phyloP scores from a whole-genome alignment of 208 protist species.

The Crithidia sp. region DNA sequence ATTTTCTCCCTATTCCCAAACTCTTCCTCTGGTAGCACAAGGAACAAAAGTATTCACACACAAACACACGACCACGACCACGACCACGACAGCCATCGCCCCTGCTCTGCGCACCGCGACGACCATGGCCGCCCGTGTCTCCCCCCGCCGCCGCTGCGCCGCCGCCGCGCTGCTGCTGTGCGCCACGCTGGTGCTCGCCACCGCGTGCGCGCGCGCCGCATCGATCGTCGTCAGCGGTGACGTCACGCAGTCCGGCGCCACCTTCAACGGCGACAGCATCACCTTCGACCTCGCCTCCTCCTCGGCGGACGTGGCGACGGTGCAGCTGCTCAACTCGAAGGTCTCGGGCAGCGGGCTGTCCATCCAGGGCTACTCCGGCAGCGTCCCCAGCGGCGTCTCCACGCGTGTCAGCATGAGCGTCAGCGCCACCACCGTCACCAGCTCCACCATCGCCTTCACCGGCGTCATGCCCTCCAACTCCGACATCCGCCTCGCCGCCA shows the following conservation, averaged over 20 bases:
- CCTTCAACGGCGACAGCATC: slow-evolving; percentile 23
- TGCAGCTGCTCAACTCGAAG: slow-evolving; percentile 21
- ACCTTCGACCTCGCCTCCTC: slow-evolving; percentile 12
- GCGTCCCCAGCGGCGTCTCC: background rate
- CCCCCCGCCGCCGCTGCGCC: background rate
- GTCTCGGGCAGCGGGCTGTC: slow-evolving; percentile 21
- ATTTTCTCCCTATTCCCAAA: no score
- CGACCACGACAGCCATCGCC: no score
- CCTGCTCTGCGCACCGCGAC: no score
- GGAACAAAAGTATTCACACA: no score
- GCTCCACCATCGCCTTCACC: slow-evolving; percentile 13
- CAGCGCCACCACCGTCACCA: slow-evolving; percentile 5
- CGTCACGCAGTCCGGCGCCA: slow-evolving; percentile 1
- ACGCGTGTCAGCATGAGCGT: slow-evolving; percentile 23
- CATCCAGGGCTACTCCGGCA: background rate
- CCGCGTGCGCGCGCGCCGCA: slow-evolving; percentile 15
- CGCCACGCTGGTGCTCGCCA: slow-evolving; percentile 25
- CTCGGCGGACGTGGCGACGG: slow-evolving; percentile 11
- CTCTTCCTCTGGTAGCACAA: no score
- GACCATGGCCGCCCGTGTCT: background rate
- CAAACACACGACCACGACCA: no score
- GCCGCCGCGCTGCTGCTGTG: slow-evolving; percentile 28
- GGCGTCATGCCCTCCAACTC: slow-evolving; percentile 24
- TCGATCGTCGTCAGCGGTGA: slow-evolving; percentile 1
- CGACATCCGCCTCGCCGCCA: slow-evolving; percentile 27